Percentiles rank a stretch among this genome's conserved stretches.
phyloP scores from a whole-genome alignment of 2,329 filamentous ascomycete species.

The Paecilomyces niveus region DNA sequence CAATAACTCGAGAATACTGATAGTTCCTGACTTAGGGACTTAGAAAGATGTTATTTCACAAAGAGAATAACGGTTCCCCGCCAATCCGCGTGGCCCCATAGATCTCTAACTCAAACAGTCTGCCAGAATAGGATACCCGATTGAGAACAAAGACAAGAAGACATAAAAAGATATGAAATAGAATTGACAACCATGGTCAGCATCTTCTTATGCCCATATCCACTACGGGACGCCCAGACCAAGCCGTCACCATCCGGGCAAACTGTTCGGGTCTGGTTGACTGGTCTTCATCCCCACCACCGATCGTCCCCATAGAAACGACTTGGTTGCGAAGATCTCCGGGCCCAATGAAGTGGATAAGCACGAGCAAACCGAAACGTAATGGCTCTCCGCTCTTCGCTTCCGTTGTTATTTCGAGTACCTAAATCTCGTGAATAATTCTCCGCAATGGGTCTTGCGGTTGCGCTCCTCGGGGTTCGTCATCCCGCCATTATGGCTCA shows the following conservation, averaged over 20 bases:
- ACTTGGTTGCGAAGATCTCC: background rate
- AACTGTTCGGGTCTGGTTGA: background rate
- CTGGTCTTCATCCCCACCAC: background rate
- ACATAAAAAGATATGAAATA: background rate
- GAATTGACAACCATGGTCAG: background rate
- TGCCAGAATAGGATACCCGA: background rate
- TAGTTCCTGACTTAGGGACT: background rate
- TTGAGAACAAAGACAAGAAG: background rate
- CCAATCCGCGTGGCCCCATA: background rate
- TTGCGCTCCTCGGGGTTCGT: background rate
- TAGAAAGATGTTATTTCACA: background rate
- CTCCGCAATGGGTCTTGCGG: background rate
- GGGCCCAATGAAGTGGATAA: background rate
- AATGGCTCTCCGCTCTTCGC: background rate
- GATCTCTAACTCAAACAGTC: background rate
- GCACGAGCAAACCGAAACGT: background rate
- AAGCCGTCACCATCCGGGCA: background rate
- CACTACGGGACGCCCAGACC: background rate
- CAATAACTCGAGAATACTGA: background rate
- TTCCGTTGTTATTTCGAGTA: background rate
- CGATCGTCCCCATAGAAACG: background rate
- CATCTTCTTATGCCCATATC: background rate
- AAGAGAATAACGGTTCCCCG: background rate
- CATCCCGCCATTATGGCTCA: background rate
- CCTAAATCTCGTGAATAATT: background rate